A percentile compares a stretch with the other conserved stretches of the same genome.
phyloP scores from a whole-genome alignment of 345 rosid species.

The Litchi chinensis region DNA sequence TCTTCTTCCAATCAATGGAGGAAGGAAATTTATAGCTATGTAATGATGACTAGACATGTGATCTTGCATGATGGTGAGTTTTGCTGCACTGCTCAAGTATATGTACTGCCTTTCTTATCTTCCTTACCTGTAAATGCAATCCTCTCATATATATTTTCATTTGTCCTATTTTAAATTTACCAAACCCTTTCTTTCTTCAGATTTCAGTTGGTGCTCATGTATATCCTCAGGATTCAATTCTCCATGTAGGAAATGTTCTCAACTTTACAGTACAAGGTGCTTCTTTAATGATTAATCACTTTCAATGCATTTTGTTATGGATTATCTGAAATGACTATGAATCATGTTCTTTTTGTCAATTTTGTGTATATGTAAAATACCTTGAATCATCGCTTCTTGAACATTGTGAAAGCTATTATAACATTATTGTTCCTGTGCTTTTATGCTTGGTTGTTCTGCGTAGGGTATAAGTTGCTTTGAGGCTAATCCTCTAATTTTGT shows the following conservation, averaged over 20 bases:
- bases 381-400: background rate
- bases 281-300: slow-evolving; percentile 22
- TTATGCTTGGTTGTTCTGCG: background rate
- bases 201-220: slow-evolving; percentile 84
- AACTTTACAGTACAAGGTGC: slow-evolving; percentile 68
- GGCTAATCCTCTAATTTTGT: background rate
- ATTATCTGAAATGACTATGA: background rate
- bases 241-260: slow-evolving; percentile 55
- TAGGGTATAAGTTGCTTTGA: background rate
- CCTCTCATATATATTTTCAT: slow-evolving; percentile 5
- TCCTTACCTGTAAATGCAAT: background rate
- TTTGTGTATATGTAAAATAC: background rate
- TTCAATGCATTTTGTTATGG: background rate
- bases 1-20: background rate
- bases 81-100: background rate
- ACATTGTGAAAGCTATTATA: background rate
- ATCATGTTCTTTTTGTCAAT: background rate
- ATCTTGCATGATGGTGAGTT: slow-evolving; percentile 16
- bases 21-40: background rate
- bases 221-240: slow-evolving; percentile 69
- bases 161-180: slow-evolving; percentile 13
- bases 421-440: background rate
- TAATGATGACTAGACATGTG: background rate
- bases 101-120: background rate
- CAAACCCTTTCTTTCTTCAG: slow-evolving; percentile 44